phyloP scores from a whole-genome alignment of 164 flowering plant species.

The Magnolia officinalis region DNA sequence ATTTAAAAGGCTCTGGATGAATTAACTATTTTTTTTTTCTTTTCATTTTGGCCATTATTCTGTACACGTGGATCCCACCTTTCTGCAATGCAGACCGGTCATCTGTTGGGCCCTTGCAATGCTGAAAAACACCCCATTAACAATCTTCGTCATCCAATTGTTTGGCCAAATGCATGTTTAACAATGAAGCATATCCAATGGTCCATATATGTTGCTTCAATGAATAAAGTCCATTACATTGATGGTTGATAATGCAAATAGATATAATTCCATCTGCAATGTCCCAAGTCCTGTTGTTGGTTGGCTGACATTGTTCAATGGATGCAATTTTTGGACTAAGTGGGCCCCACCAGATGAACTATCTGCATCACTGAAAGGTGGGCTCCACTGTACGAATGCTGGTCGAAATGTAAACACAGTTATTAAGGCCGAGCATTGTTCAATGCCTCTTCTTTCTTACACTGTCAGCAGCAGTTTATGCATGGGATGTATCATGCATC shows the following conservation, averaged over 20 bases:
- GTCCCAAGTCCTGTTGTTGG: not conserved
- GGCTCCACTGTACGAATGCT: too few relatives aligned
- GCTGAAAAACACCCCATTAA: not conserved
- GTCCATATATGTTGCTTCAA: not conserved
- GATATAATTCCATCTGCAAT: not conserved
- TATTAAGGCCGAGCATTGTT: too few relatives aligned
- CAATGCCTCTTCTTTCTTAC: not conserved
- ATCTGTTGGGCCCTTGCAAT: not conserved
- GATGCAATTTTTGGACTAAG: not conserved
- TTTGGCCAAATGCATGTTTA: not conserved
- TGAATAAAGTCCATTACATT: not conserved
- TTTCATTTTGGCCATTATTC: not conserved
- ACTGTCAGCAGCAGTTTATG: not conserved
- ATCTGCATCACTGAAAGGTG: too few relatives aligned
- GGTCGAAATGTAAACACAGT: too few relatives aligned
- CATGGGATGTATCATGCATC: not conserved
- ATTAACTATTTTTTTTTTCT: too few relatives aligned
- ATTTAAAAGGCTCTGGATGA: not conserved
- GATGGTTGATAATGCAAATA: not conserved
- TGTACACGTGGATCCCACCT: not conserved
- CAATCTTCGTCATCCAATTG: not conserved
- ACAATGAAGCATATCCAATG: not conserved
- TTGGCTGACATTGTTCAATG: not conserved
- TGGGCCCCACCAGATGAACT: too few relatives aligned
- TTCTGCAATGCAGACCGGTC: not conserved